These are phyloP conservation scores for Botrytis cinerea DNA, from an alignment of 2,329 filamentous ascomycete genomes.

Conservation along the genomic window DNA sequence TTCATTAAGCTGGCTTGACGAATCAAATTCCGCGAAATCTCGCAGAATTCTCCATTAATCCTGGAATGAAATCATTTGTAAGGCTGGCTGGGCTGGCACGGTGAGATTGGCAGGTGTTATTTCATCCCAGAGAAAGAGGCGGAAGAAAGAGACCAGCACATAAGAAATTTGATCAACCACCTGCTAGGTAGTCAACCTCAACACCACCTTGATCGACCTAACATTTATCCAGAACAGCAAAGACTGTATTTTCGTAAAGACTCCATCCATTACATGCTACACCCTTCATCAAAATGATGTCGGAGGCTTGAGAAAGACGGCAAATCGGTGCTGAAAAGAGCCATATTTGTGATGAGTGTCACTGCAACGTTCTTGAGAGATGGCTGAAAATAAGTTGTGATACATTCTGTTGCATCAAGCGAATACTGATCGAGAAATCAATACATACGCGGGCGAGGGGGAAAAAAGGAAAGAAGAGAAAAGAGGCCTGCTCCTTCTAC, in stretches of 20 bases:
- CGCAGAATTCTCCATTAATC: constrained; percentile 1
- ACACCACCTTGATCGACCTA: neutral
- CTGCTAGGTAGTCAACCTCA: neutral
- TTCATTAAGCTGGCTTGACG: constrained; percentile 8
- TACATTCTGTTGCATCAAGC: constrained; percentile 18
- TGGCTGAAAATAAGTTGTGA: constrained; percentile 21
- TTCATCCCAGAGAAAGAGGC: constrained; percentile 9
- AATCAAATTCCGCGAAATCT: constrained; percentile 6
- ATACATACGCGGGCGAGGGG: neutral
- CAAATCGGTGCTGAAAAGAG: constrained; percentile 12
- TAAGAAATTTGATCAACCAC: neutral
- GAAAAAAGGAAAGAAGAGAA: neutral
- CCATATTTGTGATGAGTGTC: constrained; percentile 24
- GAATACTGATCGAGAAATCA: constrained; percentile 15
- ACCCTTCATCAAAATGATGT: constrained; percentile 14
- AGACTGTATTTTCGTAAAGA: neutral
- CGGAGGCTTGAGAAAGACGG: constrained; percentile 18
- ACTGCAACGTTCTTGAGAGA: constrained; percentile 22
- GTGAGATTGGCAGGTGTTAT: constrained; percentile 21
- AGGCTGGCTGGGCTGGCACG: constrained; percentile 16
- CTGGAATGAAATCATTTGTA: constrained; percentile 21
- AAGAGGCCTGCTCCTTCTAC: constrained; percentile 17
- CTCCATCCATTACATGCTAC: neutral
- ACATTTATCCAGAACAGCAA: neutral
- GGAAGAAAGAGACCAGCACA: constrained; percentile 15